A percentile compares a stretch with the other conserved stretches of the same genome.
These are phyloP conservation scores for Colletotrichum gigasporum DNA, from an alignment of 2,329 filamentous ascomycete species.

Conservation along the genomic window DNA sequence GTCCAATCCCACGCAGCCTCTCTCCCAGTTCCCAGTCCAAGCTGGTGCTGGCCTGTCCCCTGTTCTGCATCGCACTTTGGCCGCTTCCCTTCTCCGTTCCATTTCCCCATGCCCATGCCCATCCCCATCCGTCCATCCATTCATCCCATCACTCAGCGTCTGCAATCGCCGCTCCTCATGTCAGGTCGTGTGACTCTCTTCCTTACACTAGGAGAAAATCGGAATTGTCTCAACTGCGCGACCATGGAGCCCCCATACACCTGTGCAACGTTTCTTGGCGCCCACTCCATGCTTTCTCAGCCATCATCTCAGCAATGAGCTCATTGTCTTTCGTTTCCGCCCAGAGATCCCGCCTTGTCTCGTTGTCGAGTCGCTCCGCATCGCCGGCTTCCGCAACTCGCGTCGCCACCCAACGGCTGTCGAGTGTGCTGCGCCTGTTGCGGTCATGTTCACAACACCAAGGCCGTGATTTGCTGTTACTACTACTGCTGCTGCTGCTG, in stretches of 20 bases:
- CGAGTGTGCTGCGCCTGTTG: no score
- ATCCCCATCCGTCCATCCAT: neutral
- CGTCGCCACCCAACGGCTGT: no score
- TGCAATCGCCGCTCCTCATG: conserved; percentile 5
- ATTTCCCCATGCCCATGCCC: no score
- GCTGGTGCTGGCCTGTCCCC: neutral
- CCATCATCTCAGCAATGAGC: conserved; percentile 24
- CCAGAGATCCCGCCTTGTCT: neutral
- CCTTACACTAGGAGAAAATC: conserved; percentile 20
- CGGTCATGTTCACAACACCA: neutral
- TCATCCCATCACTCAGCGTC: conserved; percentile 2
- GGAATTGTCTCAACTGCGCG: conserved; percentile 26
- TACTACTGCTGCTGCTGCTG: neutral
- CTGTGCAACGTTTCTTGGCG: conserved; percentile 29
- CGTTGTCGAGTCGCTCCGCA: neutral
- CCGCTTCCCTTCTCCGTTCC: neutral
- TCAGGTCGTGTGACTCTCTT: conserved; percentile 28
- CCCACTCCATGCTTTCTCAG: conserved; percentile 5
- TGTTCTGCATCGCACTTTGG: neutral
- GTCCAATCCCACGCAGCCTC: neutral
- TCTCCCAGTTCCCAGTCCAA: neutral
- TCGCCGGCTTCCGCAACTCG: conserved; percentile 6
- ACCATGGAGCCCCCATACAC: conserved; percentile 28
- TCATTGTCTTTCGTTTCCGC: conserved; percentile 16
- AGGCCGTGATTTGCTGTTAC: no score